Conservation (phyloP, 345 rosid genomes). For the Firmiana major region DNA sequence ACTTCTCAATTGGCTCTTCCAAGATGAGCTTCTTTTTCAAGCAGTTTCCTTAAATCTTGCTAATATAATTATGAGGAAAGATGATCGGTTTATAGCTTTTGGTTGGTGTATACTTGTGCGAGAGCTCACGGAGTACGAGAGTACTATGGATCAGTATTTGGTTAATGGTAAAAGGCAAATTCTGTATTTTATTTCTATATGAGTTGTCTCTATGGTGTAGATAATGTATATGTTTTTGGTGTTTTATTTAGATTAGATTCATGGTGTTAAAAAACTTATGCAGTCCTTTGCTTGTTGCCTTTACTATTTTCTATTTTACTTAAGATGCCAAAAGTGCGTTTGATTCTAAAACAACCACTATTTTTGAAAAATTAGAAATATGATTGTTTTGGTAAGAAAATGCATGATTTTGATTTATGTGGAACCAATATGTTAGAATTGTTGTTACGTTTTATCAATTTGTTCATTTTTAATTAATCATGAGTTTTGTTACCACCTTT, state of each 20-base stretch:
- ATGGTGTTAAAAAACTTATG: background rate
- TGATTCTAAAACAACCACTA: background rate
- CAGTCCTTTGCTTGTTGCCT: background rate
- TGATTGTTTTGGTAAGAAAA: background rate
- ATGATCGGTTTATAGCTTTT: slow-evolving; percentile 60
- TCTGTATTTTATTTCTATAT: background rate
- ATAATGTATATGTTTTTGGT: background rate
- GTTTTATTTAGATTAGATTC: background rate
- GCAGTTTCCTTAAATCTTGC: slow-evolving; percentile 44
- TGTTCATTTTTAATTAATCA: background rate
- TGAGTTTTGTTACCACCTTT: background rate
- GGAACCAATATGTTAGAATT: background rate
- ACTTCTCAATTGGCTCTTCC: slow-evolving; percentile 66
- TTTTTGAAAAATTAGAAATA: background rate
- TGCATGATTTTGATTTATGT: background rate
- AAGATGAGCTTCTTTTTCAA: slow-evolving; percentile 59
- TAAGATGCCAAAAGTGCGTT: background rate
- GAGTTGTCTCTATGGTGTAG: background rate
- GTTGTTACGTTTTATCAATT: background rate
- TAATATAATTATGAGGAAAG: slow-evolving; percentile 45
- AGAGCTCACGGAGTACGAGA: slow-evolving; percentile 51
- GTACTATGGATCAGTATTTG: slow-evolving; percentile 32
- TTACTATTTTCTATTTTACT: background rate
- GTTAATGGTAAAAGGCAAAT: slow-evolving; percentile 44
- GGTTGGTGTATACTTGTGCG: slow-evolving; percentile 89